A percentile compares a stretch with the other conserved stretches of the same genome.
Evolutionary conservation across 73 alveolate genomes (phyloP).

Genomic region (Urostyla sp.): DNA sequence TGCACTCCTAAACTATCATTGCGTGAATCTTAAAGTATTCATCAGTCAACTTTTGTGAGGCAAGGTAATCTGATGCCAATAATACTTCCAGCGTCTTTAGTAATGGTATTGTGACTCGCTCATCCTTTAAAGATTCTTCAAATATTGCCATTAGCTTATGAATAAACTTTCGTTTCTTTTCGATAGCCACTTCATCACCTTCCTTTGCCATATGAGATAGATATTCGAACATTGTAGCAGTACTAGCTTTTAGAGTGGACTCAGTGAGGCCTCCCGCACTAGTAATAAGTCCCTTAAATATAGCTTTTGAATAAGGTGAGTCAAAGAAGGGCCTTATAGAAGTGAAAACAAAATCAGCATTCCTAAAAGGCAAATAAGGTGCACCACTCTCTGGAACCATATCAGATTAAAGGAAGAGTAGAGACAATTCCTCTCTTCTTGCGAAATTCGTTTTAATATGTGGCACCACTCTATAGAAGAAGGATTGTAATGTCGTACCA

Average conservation of each 20-base stretch:
- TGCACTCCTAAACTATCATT: slow-evolving; percentile 69
- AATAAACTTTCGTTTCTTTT: slow-evolving; percentile 64
- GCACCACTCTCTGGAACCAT: slow-evolving; percentile 27
- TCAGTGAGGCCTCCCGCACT: slow-evolving; percentile 90
- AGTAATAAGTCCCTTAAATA: slow-evolving; percentile 82
- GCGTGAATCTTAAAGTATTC: slow-evolving; percentile 63
- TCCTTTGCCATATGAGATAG: slow-evolving; percentile 61
- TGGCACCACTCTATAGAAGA: slow-evolving; percentile 69
- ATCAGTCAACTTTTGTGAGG: slow-evolving; percentile 65
- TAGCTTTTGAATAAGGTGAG: slow-evolving; percentile 62
- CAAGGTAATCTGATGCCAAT: slow-evolving; percentile 64
- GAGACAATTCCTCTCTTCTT: slow-evolving; percentile 60
- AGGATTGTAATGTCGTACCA: slow-evolving; percentile 79
- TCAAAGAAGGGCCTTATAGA: slow-evolving; percentile 76
- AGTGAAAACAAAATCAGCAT: slow-evolving; percentile 85
- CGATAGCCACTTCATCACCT: slow-evolving; percentile 48
- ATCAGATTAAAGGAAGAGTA: slow-evolving; percentile 60
- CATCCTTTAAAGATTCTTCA: slow-evolving; percentile 75
- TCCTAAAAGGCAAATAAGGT: slow-evolving; percentile 78
- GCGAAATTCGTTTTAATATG: slow-evolving; percentile 32
- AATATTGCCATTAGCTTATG: slow-evolving; percentile 67
- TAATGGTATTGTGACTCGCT: slow-evolving; percentile 82
- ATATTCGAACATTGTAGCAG: slow-evolving; percentile 63
- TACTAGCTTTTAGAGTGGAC: slow-evolving; percentile 79
- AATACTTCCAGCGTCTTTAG: slow-evolving; percentile 80